Base-by-base conservation (phyloP, 2,329 filamentous ascomycete species). In the Pseudogymnoascus sp. region DNA sequence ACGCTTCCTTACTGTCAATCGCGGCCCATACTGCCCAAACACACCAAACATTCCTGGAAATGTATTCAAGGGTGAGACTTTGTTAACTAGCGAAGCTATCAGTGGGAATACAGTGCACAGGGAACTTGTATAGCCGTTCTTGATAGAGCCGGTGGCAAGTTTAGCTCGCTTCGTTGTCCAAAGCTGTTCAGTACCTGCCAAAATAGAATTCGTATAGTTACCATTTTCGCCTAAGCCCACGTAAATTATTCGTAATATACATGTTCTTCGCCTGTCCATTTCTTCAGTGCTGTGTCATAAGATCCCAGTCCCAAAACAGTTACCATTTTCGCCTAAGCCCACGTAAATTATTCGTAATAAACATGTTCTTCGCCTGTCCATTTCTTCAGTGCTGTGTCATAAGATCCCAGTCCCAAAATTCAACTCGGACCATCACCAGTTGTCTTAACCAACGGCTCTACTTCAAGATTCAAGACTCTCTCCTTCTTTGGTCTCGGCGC, bases 401-500 rank as follows among this genome's bases (percentile, higher is more conserved):
- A 21, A 19, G 29, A 19, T 4, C 29, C 29, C 21, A 7, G 31
- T 35, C 29, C 29, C 16, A 12, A 35, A 19, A 55, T 55, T 35
- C 31, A 55, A 55, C 49, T 55, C 11, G 11, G n/a, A 33, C 14
- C 33, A 35, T 55, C 29, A 33, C 29, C 29, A 39, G 33, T 39
- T 38, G 58, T 39, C 19, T 39, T 60, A 12, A 31, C 59, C 52
- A 55, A 33, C 63, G 69, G 68, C 62, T 72, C 71, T 66, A 72
- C 67, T 37, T 71, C 71, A 61, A 70, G 61, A 58, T 72, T 73
- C 63, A 73, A 59, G 5, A 71, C 67, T 49, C 71, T 69, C 41
- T 71, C 70, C 59, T 69, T 70, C 62, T 72, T 73, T 31, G 65
- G 68, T 62, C 69, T 71, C 52, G 70, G 71, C 37, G 73, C 70